A percentile compares a stretch with the other conserved stretches of the same genome.
Evolutionary conservation across 257 asterid genomes (phyloP).

Genomic region (Solanum pimpinellifolium): DNA sequence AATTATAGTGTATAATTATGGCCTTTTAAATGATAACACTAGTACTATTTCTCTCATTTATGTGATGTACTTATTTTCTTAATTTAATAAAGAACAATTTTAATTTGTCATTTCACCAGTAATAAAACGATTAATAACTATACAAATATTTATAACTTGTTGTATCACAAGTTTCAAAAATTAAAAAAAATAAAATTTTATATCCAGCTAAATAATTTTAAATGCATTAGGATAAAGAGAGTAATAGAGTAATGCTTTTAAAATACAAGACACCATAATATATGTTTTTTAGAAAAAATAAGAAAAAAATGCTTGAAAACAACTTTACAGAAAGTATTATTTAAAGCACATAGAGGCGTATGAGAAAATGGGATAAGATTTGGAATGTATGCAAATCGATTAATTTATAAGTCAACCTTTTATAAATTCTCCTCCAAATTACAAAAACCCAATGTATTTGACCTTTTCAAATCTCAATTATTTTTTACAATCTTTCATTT

Average conservation of each 20-base stretch:
- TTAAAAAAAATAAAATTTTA: no score
- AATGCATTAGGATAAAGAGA: neutral
- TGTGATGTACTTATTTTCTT: neutral
- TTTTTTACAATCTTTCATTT: neutral
- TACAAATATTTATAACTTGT: neutral
- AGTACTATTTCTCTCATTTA: neutral
- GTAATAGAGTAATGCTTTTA: neutral
- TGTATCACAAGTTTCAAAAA: neutral
- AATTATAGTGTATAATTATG: neutral
- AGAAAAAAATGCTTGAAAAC: no score
- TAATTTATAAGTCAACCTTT: neutral
- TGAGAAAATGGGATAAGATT: neutral
- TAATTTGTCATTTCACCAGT: no score
- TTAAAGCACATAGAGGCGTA: neutral
- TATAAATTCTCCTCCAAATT: neutral
- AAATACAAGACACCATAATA: neutral
- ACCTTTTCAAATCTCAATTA: neutral
- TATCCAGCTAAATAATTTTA: neutral
- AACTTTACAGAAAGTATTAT: neutral
- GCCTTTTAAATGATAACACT: no score
- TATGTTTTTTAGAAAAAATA: neutral
- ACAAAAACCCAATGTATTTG: neutral
- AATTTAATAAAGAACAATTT: no score
- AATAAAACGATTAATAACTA: neutral
- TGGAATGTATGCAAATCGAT: neutral